phyloP scores from a whole-genome alignment of 768 basidiomycete genomes.

The Butyriboletus loyo region DNA sequence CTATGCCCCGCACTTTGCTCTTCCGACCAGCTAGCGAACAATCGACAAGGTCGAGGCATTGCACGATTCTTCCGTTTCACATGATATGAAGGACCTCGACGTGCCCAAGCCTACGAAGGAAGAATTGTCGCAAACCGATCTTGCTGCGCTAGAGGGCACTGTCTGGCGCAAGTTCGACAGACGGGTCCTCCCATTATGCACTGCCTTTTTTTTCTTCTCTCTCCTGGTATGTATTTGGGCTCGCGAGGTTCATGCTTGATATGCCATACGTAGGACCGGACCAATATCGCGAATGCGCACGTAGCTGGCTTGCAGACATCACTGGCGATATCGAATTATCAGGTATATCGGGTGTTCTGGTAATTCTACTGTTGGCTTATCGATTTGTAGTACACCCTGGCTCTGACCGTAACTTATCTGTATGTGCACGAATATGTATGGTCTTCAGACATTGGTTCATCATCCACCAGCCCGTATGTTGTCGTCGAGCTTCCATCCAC shows the following conservation, averaged over 20 bases:
- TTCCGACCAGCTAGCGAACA: background rate
- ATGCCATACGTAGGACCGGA: slow-evolving; percentile 27
- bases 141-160: slow-evolving; percentile 28
- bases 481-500: slow-evolving; percentile 58
- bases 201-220: slow-evolving; percentile 48
- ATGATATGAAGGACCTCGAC: background rate
- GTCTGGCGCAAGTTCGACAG: slow-evolving; percentile 52
- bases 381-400: slow-evolving; percentile 31
- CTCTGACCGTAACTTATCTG: slow-evolving; percentile 31
- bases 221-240: slow-evolving; percentile 41
- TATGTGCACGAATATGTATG: slow-evolving; percentile 4
- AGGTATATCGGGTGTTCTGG: slow-evolving; percentile 8
- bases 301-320: slow-evolving; percentile 60
- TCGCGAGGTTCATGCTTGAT: background rate
- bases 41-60: background rate
- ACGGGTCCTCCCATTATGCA: slow-evolving; percentile 46
- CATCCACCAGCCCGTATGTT: slow-evolving; percentile 42
- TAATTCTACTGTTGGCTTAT: background rate
- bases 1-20: too few species aligned
- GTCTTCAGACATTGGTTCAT: background rate
- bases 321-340: slow-evolving; percentile 33
- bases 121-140: slow-evolving; percentile 7
- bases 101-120: background rate
- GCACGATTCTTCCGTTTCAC: background rate
- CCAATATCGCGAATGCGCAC: slow-evolving; percentile 57